phyloP scores from a whole-genome alignment of 176 grass and related monocot species.

The Panicum miliaceum region DNA sequence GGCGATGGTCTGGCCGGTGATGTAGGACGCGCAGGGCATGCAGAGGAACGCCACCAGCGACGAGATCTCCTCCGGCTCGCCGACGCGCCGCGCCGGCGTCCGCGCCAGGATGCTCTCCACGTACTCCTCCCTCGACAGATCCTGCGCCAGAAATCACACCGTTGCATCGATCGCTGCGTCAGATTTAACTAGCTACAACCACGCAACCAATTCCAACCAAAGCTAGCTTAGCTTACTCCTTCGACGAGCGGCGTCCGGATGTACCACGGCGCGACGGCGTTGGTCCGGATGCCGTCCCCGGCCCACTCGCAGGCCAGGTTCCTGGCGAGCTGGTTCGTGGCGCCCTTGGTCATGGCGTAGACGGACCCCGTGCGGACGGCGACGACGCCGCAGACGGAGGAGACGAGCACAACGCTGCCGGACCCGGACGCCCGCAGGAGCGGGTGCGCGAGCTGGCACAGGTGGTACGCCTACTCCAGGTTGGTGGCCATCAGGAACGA shows the following conservation, averaged over 20 bases:
- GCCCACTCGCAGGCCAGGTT: not conserved
- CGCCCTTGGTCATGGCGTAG: not conserved
- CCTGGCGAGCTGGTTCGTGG: not conserved
- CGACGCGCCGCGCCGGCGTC: not conserved
- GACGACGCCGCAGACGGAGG: not conserved
- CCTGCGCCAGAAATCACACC: too few relatives aligned
- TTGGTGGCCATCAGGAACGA: not conserved
- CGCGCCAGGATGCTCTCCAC: too few relatives aligned
- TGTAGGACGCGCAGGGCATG: not conserved
- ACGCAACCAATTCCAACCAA: too few relatives aligned
- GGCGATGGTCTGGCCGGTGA: too few relatives aligned
- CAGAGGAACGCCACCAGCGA: too few relatives aligned
- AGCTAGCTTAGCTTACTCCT: too few relatives aligned
- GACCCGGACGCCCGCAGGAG: not conserved
- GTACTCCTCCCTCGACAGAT: not conserved
- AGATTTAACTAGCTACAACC: too few relatives aligned
- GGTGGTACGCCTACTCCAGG: not conserved
- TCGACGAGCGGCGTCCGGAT: not conserved
- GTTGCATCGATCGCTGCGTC: too few relatives aligned
- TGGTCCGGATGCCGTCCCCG: not conserved
- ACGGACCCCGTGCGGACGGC: not conserved
- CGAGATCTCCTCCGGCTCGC: too few relatives aligned
- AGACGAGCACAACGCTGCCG: not conserved
- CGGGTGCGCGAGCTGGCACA: not conserved
- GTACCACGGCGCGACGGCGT: not conserved